Percentiles rank a stretch among this genome's conserved stretches.
Conservation (phyloP, 2,329 filamentous ascomycete genomes). For the Cladosporium sp. region DNA sequence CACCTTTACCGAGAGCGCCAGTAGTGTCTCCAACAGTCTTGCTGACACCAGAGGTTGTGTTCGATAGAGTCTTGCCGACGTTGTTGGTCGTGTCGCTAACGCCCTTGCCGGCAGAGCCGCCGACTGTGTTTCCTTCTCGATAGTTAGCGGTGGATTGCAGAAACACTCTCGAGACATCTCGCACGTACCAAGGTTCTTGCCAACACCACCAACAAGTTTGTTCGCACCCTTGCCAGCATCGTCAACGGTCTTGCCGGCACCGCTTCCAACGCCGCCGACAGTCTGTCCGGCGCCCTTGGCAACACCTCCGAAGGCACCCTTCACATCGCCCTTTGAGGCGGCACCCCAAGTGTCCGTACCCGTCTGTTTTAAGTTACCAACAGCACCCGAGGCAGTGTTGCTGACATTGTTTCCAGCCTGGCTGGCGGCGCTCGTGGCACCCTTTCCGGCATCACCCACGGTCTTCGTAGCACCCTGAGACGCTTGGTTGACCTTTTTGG, state of each 20-base stretch:
- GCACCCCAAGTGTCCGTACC: conserved; percentile 33
- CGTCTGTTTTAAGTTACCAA: conserved; percentile 34
- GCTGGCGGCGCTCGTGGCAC: conserved; percentile 23
- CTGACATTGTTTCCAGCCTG: conserved; percentile 37
- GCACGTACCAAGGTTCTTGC: conserved; percentile 23
- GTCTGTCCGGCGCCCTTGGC: conserved; percentile 30
- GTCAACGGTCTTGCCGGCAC: conserved; percentile 30
- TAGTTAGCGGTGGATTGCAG: background rate
- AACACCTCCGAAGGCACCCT: conserved; percentile 31
- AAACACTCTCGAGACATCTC: background rate
- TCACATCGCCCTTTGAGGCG: conserved; percentile 34
- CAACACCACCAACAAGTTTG: conserved; percentile 18
- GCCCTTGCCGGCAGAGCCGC: conserved; percentile 41
- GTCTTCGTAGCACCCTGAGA: conserved; percentile 42
- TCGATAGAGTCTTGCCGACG: conserved; percentile 46
- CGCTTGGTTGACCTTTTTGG: conserved; percentile 39
- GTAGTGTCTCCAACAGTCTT: conserved; percentile 49
- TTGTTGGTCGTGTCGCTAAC: conserved; percentile 44
- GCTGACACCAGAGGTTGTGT: conserved; percentile 45
- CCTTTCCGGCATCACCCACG: conserved; percentile 39
- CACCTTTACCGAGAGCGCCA: conserved; percentile 45
- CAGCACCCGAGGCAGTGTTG: conserved; percentile 32
- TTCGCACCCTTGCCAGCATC: conserved; percentile 20
- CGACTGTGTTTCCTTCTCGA: conserved; percentile 16
- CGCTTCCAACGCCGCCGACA: conserved; percentile 37